Percentiles rank a stretch among this genome's conserved stretches.
These are phyloP conservation scores for Monilinia polystroma DNA, from an alignment of 2,329 filamentous ascomycete genomes.

Conservation along the genomic window DNA sequence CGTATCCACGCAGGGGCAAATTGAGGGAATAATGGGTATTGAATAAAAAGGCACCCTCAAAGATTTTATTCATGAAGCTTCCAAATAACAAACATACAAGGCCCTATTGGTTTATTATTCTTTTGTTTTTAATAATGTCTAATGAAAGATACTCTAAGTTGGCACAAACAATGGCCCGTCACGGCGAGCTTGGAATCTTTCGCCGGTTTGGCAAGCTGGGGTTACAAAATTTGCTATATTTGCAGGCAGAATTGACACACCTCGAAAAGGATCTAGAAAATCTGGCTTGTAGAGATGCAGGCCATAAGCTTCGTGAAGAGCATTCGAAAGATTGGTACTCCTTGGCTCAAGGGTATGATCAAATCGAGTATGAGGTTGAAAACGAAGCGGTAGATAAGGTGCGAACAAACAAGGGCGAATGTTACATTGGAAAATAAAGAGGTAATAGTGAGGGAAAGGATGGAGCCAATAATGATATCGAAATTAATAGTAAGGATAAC, in stretches of 20 bases:
- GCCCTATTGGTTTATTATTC: background rate
- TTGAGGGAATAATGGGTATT: background rate
- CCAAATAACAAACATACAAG: background rate
- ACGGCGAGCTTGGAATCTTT: conserved; percentile 37
- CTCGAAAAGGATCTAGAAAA: conserved; percentile 32
- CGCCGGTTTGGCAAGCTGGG: conserved; percentile 38
- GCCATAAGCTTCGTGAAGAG: conserved; percentile 15
- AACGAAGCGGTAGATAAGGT: background rate
- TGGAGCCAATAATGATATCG: conserved; percentile 4
- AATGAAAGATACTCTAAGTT: conserved; percentile 35
- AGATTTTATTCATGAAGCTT: background rate
- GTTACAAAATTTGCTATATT: conserved; percentile 36
- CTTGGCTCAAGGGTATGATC: conserved; percentile 20
- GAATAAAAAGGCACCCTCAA: background rate
- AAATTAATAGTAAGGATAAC: background rate
- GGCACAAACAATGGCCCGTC: conserved; percentile 37
- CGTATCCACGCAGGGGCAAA: background rate
- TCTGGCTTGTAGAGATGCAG: conserved; percentile 25
- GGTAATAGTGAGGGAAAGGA: conserved; percentile 18
- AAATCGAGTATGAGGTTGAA: background rate
- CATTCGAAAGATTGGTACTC: conserved; percentile 32
- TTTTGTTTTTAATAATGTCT: background rate
- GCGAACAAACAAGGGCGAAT: background rate
- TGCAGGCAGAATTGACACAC: conserved; percentile 38
- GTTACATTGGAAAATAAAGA: background rate